phyloP scores from a whole-genome alignment of 2,329 filamentous ascomycete genomes.

The Zasmidium angulare region DNA sequence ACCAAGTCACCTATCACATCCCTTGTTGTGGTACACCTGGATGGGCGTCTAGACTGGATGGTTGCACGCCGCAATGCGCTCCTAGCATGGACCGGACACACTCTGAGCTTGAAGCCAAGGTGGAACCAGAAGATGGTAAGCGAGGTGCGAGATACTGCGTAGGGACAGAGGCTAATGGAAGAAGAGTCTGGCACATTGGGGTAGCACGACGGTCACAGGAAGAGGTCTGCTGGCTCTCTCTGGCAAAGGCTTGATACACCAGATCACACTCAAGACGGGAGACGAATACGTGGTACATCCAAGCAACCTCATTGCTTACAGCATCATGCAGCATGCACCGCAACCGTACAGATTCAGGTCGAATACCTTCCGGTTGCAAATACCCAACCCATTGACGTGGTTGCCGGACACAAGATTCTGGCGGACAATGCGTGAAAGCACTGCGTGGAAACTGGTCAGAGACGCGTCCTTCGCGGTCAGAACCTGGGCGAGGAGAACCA shows the following conservation, averaged over 20 bases:
- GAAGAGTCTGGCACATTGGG: constrained; percentile 80
- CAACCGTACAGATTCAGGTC: constrained; percentile 85
- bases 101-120: constrained; percentile 71
- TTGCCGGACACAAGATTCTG: constrained; percentile 73
- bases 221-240: constrained; percentile 81
- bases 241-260: constrained; percentile 86
- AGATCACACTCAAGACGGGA: constrained; percentile 73
- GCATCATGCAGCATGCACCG: constrained; percentile 70
- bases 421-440: constrained; percentile 67
- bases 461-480: constrained; percentile 67
- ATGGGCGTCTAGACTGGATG: constrained; percentile 95
- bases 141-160: background rate
- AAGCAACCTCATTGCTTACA: constrained; percentile 86
- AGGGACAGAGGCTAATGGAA: constrained; percentile 39
- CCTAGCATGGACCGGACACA: constrained; percentile 95
- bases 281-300: constrained; percentile 93
- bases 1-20: constrained; percentile 84
- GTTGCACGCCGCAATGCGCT: constrained; percentile 82
- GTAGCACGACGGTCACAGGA: constrained; percentile 83
- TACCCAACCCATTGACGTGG: constrained; percentile 66
- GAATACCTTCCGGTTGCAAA: constrained; percentile 70
- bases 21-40: constrained; percentile 82
- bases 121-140: constrained; percentile 68
- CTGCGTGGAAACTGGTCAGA: constrained; percentile 69
- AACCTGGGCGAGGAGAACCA: constrained; percentile 74